A percentile compares a stretch with the other conserved stretches of the same genome.
phyloP scores from a whole-genome alignment of 192 early-diverging fungal species.

The Entophlyctis helioformis region DNA sequence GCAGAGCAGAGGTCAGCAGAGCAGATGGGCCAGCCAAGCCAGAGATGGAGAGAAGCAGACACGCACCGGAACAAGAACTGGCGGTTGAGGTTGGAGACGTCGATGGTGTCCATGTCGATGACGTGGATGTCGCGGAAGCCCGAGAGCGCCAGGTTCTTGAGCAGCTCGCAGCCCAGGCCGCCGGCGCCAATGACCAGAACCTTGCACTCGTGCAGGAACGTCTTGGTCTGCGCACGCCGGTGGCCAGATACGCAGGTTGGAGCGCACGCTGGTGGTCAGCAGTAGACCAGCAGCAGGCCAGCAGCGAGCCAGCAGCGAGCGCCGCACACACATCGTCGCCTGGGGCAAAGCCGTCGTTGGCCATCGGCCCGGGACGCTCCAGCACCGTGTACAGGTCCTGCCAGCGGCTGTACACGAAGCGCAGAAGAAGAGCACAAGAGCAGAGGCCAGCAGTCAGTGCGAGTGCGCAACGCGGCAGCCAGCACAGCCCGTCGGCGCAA shows the following conservation, averaged over 20 bases:
- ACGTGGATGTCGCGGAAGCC: slow-evolving; percentile 83
- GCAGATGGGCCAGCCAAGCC: too few relatives aligned
- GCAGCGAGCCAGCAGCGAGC: too few relatives aligned
- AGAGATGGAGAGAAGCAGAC: neutral
- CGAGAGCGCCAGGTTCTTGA: slow-evolving; percentile 85
- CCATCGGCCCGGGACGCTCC: slow-evolving; percentile 34
- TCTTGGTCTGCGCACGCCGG: slow-evolving; percentile 26
- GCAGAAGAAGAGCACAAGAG: too few relatives aligned
- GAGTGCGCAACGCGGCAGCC: too few relatives aligned
- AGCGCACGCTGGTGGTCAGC: too few relatives aligned
- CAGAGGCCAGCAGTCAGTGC: too few relatives aligned
- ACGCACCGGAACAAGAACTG: slow-evolving; percentile 89
- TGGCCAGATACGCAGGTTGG: too few relatives aligned
- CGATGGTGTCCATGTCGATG: slow-evolving; percentile 97
- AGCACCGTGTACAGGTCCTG: slow-evolving; percentile 32
- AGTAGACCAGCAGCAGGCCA: too few relatives aligned
- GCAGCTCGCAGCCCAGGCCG: slow-evolving; percentile 95
- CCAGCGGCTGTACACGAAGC: slow-evolving; percentile 37
- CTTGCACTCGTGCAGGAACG: slow-evolving; percentile 30
- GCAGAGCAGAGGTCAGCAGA: too few relatives aligned
- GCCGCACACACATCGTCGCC: slow-evolving; percentile 19
- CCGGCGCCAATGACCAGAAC: slow-evolving; percentile 54
- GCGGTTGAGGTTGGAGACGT: slow-evolving; percentile 93
- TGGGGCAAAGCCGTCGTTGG: slow-evolving; percentile 32
- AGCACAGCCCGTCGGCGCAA: too few relatives aligned